These are phyloP conservation scores for Begonia masoniana DNA, from an alignment of 306 rosid species.

Conservation along the genomic window DNA sequence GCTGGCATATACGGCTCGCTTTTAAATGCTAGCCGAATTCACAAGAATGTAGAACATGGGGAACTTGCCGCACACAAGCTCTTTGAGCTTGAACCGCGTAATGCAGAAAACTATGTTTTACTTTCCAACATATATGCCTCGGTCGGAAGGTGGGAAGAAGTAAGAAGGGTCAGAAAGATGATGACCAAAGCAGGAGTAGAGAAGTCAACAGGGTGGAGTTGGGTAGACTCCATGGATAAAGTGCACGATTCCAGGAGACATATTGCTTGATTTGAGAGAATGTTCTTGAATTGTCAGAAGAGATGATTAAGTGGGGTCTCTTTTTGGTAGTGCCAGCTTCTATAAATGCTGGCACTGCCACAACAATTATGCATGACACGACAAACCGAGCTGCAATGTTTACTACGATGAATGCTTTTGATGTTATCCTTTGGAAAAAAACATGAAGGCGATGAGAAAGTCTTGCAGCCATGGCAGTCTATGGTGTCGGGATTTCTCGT, in stretches of 20 bases:
- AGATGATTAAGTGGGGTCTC: too few species aligned
- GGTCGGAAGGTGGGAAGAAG: conserved; percentile 58
- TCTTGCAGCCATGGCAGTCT: conserved; percentile 91
- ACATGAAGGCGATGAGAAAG: conserved; percentile 86
- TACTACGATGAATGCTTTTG: conserved; percentile 75
- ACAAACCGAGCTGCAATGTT: conserved; percentile 95
- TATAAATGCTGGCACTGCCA: conserved; percentile 51
- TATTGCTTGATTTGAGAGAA: too few species aligned
- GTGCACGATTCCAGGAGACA: conserved; percentile 6
- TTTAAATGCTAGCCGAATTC: conserved; percentile 45
- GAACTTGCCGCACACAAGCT: conserved; percentile 48
- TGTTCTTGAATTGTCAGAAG: too few species aligned
- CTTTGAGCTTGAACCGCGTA: conserved; percentile 46
- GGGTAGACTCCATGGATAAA: conserved; percentile 39
- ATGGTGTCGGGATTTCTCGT: conserved; percentile 93
- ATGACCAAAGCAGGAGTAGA: conserved; percentile 38
- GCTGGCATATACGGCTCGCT: conserved; percentile 63
- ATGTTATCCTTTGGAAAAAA: conserved; percentile 76
- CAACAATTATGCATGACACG: conserved; percentile 89
- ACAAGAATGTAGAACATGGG: conserved; percentile 40
- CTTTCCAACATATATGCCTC: conserved; percentile 56
- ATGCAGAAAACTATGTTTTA: conserved; percentile 46
- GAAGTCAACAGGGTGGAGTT: conserved; percentile 45
- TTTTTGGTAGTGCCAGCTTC: too few species aligned
- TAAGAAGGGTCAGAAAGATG: conserved; percentile 33